These are phyloP conservation scores for Xylariaceae sp. DNA, from an alignment of 2,329 filamentous ascomycete genomes.

Conservation along the genomic window DNA sequence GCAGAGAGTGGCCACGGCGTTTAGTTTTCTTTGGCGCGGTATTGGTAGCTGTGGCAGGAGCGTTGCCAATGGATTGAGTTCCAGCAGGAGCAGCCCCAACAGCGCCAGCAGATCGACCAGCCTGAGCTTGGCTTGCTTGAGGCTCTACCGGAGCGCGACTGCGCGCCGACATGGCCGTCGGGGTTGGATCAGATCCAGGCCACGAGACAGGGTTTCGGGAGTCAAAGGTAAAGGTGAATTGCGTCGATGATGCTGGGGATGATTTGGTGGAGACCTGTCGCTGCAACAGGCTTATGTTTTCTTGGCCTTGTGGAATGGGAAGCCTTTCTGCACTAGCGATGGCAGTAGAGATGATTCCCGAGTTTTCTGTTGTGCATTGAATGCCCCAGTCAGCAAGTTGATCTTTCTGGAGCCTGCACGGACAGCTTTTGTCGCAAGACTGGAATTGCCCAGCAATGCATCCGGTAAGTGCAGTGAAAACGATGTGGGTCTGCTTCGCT, in stretches of 20 bases:
- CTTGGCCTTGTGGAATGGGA: constrained; percentile 57
- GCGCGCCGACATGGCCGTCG: constrained; percentile 21
- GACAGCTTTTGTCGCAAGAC: no score
- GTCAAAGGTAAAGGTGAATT: constrained; percentile 96
- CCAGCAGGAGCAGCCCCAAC: constrained; percentile 10
- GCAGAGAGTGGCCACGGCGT: constrained; percentile 64
- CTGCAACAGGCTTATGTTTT: constrained; percentile 71
- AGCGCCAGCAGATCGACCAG: constrained; percentile 10
- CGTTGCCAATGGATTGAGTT: no score
- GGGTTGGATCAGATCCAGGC: constrained; percentile 47
- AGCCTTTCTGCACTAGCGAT: constrained; percentile 81
- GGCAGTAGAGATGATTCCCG: constrained; percentile 82
- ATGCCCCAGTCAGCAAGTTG: no score
- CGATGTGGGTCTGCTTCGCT: neutral
- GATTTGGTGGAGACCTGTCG: constrained; percentile 56
- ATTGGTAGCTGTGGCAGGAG: constrained; percentile 24
- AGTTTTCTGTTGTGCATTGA: constrained; percentile 42
- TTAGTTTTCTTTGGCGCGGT: constrained; percentile 51
- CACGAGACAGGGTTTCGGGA: constrained; percentile 77
- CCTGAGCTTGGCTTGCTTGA: constrained; percentile 10
- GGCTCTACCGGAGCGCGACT: constrained; percentile 8
- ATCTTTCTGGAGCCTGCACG: no score
- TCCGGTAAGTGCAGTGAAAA: neutral
- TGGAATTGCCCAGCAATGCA: no score
- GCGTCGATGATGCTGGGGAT: constrained; percentile 61